phyloP scores from a whole-genome alignment of 192 early-diverging fungal genomes.

The Neocallimastix lanati region DNA sequence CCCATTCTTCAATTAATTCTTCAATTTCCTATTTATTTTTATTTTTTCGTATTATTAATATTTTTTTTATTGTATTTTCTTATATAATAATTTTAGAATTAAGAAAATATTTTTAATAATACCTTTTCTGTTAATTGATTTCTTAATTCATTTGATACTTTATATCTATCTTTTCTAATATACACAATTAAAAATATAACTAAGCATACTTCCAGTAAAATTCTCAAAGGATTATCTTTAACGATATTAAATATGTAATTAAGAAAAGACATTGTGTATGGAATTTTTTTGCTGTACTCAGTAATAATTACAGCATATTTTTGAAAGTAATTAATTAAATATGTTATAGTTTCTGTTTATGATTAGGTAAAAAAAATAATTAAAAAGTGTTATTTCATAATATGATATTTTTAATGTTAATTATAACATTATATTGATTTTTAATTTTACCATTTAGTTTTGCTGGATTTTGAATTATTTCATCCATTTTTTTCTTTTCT shows the following conservation, averaged over 20 bases:
- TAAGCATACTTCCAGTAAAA: not conserved
- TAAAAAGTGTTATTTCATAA: no score
- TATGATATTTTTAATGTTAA: no score
- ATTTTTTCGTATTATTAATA: no score
- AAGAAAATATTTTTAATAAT: no score
- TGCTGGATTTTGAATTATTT: not conserved
- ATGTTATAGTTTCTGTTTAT: not conserved
- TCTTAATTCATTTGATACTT: not conserved
- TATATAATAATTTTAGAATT: no score
- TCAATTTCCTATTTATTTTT: conserved; percentile 83
- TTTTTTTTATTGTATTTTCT: no score
- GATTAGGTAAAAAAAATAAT: no score
- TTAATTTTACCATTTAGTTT: not conserved
- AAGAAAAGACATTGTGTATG: not conserved
- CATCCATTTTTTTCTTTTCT: no score
- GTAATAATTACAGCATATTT: not conserved
- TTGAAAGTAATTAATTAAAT: not conserved
- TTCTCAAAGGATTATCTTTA: not conserved
- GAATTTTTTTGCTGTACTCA: not conserved
- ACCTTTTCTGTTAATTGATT: not conserved
- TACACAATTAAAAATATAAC: not conserved
- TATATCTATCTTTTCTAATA: not conserved
- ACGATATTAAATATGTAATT: not conserved
- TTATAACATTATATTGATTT: no score
- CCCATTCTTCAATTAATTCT: conserved; percentile 88